phyloP scores from a whole-genome alignment of 768 basidiomycete genomes.

The Suillus clintonianus region DNA sequence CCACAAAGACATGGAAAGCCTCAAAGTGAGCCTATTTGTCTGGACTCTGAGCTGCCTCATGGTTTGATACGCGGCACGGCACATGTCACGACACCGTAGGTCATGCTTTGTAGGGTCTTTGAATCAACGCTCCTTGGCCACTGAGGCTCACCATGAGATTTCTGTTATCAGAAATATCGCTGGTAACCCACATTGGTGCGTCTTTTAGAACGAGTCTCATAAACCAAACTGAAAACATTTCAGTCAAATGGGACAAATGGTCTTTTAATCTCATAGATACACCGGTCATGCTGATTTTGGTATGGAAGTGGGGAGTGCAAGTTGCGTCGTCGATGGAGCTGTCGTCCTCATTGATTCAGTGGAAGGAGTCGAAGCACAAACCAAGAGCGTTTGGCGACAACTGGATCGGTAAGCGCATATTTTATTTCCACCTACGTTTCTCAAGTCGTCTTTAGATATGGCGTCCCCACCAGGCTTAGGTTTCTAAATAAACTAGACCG shows the following conservation, averaged over 20 bases:
- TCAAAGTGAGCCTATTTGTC: not conserved
- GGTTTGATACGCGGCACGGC: not conserved
- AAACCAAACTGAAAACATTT: slow-evolving; percentile 44
- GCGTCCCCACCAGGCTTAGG: slow-evolving; percentile 74
- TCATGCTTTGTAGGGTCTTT: too few relatives aligned
- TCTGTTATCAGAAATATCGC: slow-evolving; percentile 69
- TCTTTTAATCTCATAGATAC: slow-evolving; percentile 88
- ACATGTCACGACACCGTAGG: not conserved
- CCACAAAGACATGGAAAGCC: not conserved
- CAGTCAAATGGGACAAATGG: slow-evolving; percentile 84
- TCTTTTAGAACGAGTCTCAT: not conserved
- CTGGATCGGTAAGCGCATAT: slow-evolving; percentile 68
- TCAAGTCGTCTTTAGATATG: slow-evolving; percentile 53
- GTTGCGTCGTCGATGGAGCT: slow-evolving; percentile 86
- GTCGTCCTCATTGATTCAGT: slow-evolving; percentile 89
- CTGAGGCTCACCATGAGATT: slow-evolving; percentile 31
- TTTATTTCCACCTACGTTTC: not conserved
- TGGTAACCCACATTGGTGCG: slow-evolving; percentile 88
- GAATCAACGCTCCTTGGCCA: slow-evolving; percentile 22
- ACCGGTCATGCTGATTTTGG: slow-evolving; percentile 94
- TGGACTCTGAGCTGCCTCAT: not conserved
- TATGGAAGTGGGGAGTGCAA: slow-evolving; percentile 96
- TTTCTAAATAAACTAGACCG: slow-evolving; percentile 90
- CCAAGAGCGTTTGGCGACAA: slow-evolving; percentile 86
- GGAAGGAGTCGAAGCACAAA: slow-evolving; percentile 90